A percentile compares a stretch with the other conserved stretches of the same genome.
Conservation (phyloP, 106 monocot species). For the Phalaenopsis aphrodite region DNA sequence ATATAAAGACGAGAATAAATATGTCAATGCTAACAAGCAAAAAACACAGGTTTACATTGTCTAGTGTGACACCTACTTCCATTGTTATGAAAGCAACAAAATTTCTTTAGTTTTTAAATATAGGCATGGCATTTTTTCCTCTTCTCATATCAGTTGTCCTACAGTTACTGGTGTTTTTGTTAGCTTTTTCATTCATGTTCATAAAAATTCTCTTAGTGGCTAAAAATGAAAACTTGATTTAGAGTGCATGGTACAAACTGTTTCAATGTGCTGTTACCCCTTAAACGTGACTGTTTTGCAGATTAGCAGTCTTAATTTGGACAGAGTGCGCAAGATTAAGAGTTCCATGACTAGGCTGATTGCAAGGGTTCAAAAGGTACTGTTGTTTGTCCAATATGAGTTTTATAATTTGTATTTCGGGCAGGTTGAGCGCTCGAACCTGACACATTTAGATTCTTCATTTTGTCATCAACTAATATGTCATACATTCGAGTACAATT, state of each 20-base stretch:
- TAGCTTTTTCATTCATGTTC: not conserved
- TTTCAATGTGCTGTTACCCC: not conserved
- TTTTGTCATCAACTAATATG: no score
- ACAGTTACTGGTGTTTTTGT: not conserved
- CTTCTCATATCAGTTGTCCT: not conserved
- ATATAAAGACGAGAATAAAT: no score
- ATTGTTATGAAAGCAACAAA: no score
- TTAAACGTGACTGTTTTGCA: constrained; percentile 17
- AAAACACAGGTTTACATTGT: no score
- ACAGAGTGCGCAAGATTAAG: constrained; percentile 92
- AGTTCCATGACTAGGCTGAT: constrained; percentile 95
- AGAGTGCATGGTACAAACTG: not conserved
- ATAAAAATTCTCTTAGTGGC: no score
- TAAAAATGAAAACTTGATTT: not conserved
- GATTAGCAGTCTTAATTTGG: constrained; percentile 98
- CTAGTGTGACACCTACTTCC: no score
- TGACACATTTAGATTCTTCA: no score
- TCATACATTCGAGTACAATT: no score
- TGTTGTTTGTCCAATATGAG: not conserved
- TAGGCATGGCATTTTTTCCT: not conserved
- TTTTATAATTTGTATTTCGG: no score
- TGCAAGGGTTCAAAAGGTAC: constrained; percentile 90
- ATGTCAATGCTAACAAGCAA: no score
- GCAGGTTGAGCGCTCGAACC: no score
- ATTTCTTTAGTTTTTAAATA: not conserved